Evolutionary conservation across 331 rosid genomes (phyloP).

Genomic region (Erythrophleum ivorense): DNA sequence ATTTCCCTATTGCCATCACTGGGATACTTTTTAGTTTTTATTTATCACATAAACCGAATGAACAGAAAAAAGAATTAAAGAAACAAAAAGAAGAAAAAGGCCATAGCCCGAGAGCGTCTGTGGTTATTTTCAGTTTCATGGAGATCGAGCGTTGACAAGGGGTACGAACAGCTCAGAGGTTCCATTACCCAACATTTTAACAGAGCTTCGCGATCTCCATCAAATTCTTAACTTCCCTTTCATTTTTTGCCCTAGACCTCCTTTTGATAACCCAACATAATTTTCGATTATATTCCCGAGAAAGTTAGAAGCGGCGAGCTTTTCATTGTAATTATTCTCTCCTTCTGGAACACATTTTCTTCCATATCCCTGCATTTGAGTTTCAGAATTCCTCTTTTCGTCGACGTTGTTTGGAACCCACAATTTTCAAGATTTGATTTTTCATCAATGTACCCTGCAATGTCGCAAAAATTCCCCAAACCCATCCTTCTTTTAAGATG

Average conservation of each 20-base stretch:
- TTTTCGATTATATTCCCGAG: constrained; percentile 36
- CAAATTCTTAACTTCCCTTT: constrained; percentile 7
- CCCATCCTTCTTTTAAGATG: constrained; percentile 20
- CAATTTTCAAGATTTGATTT: constrained; percentile 48
- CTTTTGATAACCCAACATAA: background rate
- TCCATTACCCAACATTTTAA: constrained; percentile 31
- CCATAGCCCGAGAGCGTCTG: constrained; percentile 31
- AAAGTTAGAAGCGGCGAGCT: background rate
- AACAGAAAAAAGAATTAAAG: background rate
- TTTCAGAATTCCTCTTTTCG: constrained; percentile 8
- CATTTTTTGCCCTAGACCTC: constrained; percentile 1
- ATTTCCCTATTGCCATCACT: background rate
- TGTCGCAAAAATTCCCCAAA: constrained; percentile 38
- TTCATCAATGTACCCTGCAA: constrained; percentile 45
- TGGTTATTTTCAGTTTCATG: constrained; percentile 40
- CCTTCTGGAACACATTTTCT: background rate
- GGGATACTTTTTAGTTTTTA: background rate
- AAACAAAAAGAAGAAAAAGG: constrained; percentile 9
- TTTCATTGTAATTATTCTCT: constrained; percentile 29
- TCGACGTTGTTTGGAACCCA: background rate
- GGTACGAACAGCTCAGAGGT: constrained; percentile 40
- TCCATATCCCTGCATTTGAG: background rate
- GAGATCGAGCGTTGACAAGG: constrained; percentile 39
- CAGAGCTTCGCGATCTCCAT: constrained; percentile 33
- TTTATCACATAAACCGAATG: background rate